Evolutionary conservation across 2,329 filamentous ascomycete genomes (phyloP).

Genomic region (Chaetomium sp.): DNA sequence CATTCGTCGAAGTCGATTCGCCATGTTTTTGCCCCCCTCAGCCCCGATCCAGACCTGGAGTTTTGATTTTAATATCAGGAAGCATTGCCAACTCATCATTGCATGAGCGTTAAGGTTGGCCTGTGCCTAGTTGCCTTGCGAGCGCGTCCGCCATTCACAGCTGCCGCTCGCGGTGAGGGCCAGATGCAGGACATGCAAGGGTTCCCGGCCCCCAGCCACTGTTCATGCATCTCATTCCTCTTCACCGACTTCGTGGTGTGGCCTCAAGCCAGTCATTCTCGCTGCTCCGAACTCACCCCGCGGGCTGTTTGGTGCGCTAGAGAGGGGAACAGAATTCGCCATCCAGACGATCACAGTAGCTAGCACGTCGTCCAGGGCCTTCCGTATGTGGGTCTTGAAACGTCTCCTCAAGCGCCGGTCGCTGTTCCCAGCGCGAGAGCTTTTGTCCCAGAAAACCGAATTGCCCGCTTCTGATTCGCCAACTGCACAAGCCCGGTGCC

Average conservation of each 20-base stretch:
- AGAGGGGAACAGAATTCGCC: conserved; percentile 6
- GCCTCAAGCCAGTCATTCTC: conserved; percentile 27
- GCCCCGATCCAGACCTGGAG: conserved; percentile 27
- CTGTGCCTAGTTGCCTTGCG: conserved; percentile 38
- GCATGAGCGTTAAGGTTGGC: conserved; percentile 50
- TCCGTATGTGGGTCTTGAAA: neutral
- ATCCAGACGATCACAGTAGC: conserved; percentile 8
- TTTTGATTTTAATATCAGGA: conserved; percentile 48
- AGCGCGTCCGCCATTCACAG: conserved; percentile 29
- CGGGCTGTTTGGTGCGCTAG: conserved; percentile 3
- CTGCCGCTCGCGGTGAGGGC: conserved; percentile 24
- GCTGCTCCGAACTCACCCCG: neutral
- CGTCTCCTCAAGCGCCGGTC: conserved; percentile 17
- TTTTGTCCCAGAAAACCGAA: conserved; percentile 20
- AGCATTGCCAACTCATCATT: conserved; percentile 72
- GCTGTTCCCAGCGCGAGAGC: conserved; percentile 14
- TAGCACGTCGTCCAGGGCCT: neutral
- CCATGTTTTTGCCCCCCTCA: conserved; percentile 15
- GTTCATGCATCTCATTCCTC: conserved; percentile 41
- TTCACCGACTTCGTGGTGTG: conserved; percentile 40
- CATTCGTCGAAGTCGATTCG: conserved; percentile 14
- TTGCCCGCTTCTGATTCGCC: conserved; percentile 26
- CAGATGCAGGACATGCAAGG: conserved; percentile 30
- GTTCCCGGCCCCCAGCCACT: conserved; percentile 32
- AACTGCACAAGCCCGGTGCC: conserved; percentile 3